phyloP scores from a whole-genome alignment of 352 stramenopile genomes.

The Pythium folliculosum region DNA sequence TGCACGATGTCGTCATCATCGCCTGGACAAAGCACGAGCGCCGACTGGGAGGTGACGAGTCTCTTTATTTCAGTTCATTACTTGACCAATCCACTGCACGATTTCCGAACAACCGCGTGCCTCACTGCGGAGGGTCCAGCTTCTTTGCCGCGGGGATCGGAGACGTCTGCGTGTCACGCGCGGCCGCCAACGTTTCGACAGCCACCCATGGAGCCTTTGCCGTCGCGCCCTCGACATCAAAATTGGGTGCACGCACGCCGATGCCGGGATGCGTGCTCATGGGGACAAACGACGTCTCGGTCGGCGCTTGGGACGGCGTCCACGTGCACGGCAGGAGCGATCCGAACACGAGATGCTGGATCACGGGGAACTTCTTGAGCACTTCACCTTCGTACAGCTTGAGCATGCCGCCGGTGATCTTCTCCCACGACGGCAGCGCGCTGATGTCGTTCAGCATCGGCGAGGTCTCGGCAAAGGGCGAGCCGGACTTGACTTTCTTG shows the following conservation, averaged over 20 bases:
- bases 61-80: slow-evolving; percentile 32
- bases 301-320: slow-evolving; percentile 57
- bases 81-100: not conserved
- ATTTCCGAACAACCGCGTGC: not conserved
- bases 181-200: slow-evolving; percentile 50
- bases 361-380: slow-evolving; percentile 97
- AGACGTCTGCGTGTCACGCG: slow-evolving; percentile 56
- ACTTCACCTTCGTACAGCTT: slow-evolving; percentile 96
- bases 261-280: slow-evolving; percentile 60
- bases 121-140: slow-evolving; percentile 9
- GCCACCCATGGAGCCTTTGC: slow-evolving; percentile 70
- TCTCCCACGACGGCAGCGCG: slow-evolving; percentile 87
- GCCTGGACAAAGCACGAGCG: slow-evolving; percentile 19
- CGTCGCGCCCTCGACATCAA: slow-evolving; percentile 59
- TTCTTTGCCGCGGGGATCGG: slow-evolving; percentile 29
- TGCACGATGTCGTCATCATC: slow-evolving; percentile 19
- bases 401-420: slow-evolving; percentile 90
- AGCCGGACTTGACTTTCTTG: slow-evolving; percentile 88
- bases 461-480: slow-evolving; percentile 92
- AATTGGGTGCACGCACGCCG: slow-evolving; percentile 67
- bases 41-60: slow-evolving; percentile 13
- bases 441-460: slow-evolving; percentile 95
- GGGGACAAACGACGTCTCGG: slow-evolving; percentile 54
- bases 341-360: slow-evolving; percentile 98
- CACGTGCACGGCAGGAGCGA: slow-evolving; percentile 89